A percentile compares a stretch with the other conserved stretches of the same genome.
Evolutionary conservation across 2,329 filamentous ascomycete species (phyloP).

Genomic region (Neonectria punicea): DNA sequence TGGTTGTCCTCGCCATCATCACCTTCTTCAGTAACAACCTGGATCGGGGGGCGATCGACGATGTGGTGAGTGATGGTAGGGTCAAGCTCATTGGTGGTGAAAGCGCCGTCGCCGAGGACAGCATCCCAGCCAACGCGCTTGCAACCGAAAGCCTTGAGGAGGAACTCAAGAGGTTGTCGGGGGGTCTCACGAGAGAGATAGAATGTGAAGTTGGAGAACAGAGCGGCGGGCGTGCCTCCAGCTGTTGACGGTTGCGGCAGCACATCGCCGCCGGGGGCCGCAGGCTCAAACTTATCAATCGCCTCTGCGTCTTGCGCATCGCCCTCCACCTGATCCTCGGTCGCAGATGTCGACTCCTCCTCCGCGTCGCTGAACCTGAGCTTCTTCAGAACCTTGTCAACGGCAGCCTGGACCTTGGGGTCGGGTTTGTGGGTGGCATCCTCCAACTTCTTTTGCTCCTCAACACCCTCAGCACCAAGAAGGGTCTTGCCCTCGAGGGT

Average conservation of each 20-base stretch:
- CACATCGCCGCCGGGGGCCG: slow-evolving; percentile 84
- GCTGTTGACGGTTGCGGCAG: slow-evolving; percentile 80
- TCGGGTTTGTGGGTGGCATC: slow-evolving; percentile 62
- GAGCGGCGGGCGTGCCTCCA: slow-evolving; percentile 73
- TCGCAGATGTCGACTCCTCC: slow-evolving; percentile 52
- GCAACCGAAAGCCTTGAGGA: slow-evolving; percentile 93
- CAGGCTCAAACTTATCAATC: slow-evolving; percentile 92
- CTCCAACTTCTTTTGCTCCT: slow-evolving; percentile 65
- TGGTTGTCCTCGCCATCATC: slow-evolving; percentile 68
- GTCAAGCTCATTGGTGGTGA: slow-evolving; percentile 89
- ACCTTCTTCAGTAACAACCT: slow-evolving; percentile 63
- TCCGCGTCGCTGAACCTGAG: slow-evolving; percentile 67
- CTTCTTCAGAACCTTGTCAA: slow-evolving; percentile 75
- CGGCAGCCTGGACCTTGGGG: slow-evolving; percentile 71
- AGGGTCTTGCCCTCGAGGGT: slow-evolving; percentile 81
- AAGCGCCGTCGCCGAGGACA: slow-evolving; percentile 90
- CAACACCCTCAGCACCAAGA: slow-evolving; percentile 63
- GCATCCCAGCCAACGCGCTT: slow-evolving; percentile 96
- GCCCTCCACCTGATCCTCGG: slow-evolving; percentile 55
- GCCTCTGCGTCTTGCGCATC: slow-evolving; percentile 65
- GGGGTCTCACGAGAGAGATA: slow-evolving; percentile 95
- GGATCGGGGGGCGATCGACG: slow-evolving; percentile 86
- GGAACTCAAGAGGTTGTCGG: slow-evolving; percentile 88
- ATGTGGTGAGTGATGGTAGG: slow-evolving; percentile 95
- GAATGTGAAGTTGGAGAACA: slow-evolving; percentile 91